phyloP scores from a whole-genome alignment of 306 rosid genomes.

The Vigna reflexopilosa region DNA sequence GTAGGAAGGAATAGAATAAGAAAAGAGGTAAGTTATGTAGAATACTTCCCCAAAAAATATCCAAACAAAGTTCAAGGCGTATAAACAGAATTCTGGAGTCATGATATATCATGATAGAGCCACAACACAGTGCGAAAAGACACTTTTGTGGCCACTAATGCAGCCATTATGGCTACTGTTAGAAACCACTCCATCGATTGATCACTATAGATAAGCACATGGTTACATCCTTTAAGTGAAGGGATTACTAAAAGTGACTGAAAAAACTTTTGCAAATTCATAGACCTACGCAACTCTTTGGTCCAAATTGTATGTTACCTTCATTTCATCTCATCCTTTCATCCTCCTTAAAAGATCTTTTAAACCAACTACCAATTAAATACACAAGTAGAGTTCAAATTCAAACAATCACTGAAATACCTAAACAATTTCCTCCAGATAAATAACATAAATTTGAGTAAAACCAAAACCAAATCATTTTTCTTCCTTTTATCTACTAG shows the following conservation, averaged over 20 bases:
- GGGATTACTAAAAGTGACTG: not conserved
- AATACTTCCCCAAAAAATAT: not conserved
- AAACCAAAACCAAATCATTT: not conserved
- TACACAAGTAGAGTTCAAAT: not conserved
- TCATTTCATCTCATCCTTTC: conserved; percentile 1
- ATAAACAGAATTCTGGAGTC: not conserved
- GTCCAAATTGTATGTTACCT: not conserved
- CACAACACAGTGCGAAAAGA: not conserved
- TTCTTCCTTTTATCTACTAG: not conserved
- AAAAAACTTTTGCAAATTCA: not conserved
- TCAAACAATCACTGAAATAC: conserved; percentile 20
- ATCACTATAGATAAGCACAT: not conserved
- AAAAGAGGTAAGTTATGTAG: too few species aligned
- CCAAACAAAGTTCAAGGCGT: not conserved
- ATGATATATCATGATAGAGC: not conserved
- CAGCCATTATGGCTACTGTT: not conserved
- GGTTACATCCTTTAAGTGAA: conserved; percentile 1
- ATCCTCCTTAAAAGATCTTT: conserved; percentile 16
- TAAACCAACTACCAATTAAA: conserved; percentile 28
- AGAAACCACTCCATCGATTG: not conserved
- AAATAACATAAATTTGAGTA: conserved; percentile 14
- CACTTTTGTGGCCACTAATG: not conserved
- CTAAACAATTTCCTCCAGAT: not conserved
- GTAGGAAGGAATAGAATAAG: too few species aligned
- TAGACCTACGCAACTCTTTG: not conserved